These are phyloP conservation scores for Musa acuminata DNA, from an alignment of 176 grass and related monocot genomes.

Conservation along the genomic window DNA sequence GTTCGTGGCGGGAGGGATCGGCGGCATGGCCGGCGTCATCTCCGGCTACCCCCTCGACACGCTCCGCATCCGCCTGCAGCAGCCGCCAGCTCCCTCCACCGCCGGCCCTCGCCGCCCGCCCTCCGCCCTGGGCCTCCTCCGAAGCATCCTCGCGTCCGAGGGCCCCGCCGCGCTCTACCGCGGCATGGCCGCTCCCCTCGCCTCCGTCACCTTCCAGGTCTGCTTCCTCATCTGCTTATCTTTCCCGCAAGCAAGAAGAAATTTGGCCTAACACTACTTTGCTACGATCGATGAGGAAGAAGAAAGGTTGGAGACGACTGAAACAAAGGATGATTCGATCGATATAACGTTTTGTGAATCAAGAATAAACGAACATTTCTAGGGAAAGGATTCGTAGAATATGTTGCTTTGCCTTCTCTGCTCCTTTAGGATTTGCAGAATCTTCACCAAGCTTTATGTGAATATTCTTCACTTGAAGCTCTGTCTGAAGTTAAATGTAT, in stretches of 20 bases:
- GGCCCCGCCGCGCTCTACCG: conserved; percentile 86
- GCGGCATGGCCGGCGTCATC: conserved; percentile 87
- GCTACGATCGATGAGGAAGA: not conserved
- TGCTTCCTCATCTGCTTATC: not conserved
- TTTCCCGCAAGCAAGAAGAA: not conserved
- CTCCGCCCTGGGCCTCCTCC: conserved; percentile 47
- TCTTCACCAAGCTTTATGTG: too few species aligned
- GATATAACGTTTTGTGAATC: not conserved
- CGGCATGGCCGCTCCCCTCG: conserved; percentile 85
- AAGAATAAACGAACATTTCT: too few species aligned
- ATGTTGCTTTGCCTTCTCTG: too few species aligned
- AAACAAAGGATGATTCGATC: not conserved
- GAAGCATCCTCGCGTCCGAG: conserved; percentile 62
- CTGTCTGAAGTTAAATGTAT: too few species aligned
- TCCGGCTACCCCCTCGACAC: conserved; percentile 87
- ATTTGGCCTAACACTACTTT: not conserved
- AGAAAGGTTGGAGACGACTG: not conserved
- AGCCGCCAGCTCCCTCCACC: conserved; percentile 30
- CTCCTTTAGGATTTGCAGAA: too few species aligned
- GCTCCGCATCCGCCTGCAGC: conserved; percentile 82
- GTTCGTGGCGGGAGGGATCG: conserved; percentile 74
- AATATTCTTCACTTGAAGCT: too few species aligned
- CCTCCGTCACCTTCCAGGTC: conserved; percentile 82
- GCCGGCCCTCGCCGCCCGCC: conserved; percentile 15
- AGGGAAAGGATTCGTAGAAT: too few species aligned